Base-by-base conservation (phyloP, 805 yeast genomes). In the Zygoascus biomembranicola region DNA sequence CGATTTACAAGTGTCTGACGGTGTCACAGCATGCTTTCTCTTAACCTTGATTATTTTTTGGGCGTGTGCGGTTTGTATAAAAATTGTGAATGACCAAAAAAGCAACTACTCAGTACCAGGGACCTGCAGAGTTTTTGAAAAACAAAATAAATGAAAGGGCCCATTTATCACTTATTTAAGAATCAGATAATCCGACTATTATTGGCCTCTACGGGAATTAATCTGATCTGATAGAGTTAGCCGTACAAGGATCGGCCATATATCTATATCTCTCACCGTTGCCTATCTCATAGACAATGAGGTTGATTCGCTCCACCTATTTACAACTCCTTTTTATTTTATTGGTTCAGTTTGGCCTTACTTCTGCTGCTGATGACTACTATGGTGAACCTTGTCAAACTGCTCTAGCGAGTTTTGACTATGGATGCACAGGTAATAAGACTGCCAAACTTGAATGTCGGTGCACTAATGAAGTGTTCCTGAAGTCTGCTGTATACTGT, bases 401-500 rank as follows among this genome's bases (percentile, higher is more conserved):
- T 8, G 52, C 49, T 18, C 51, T 49, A 9, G n/a, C 20, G 8
- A 16, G n/a, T 26, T 28, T 42, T 11, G 20, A 32, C 26, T 50
- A 42, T 32, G 52, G 52, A 11, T 50, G 52, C 35, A n/a, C 4
- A 8, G 19, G 28, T 14, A 28, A 26, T 13, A 45, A 20, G 14
- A 45, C 23, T n/a, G 31, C 32, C 14, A 11, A 10, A 11, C 23
- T 28, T 9, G 37, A 47, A 32, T 37, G 54, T 37, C 23, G 47
- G 48, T 51, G 35, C 20, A 35, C 49, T 43, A 20, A 37, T 49
- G n/a, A 55, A 28, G 19, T 32, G 42, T 26, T 32, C n/a, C 18
- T 50, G 32, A 47, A 43, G 39, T 50, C 53, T 5, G 51, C 45
- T 14, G 31, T 41, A n/a, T 44, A 39, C 16, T 53, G 56, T 31